Evolutionary conservation across 2,329 filamentous ascomycete genomes (phyloP), one percentile per base, ranked within the genome.

Genomic region (Sporothrix mexicana): DNA sequence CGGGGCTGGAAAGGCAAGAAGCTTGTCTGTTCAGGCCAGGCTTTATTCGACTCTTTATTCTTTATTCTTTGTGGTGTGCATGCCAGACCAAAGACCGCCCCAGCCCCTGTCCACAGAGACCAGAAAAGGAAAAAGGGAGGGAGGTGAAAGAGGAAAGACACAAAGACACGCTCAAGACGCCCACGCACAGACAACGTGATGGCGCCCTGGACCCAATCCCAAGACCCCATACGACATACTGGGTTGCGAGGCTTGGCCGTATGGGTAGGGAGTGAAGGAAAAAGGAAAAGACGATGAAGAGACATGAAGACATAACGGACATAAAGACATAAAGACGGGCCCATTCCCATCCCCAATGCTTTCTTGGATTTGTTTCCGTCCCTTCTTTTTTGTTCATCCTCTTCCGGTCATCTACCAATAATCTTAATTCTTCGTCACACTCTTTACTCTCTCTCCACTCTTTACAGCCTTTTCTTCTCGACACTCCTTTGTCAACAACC

Each of bases 251-350:
- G 30, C 30, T 36, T 36, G 30, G 30, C 30, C 30, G 30, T 36
- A 36, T 36, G 30, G 30, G 30, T n/a, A 15, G 49, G 49, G n/a
- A 51, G 49, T 7, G n/a, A 9, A 20, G 6, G 20, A 53, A 53
- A 15, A 51, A 17, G 47, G 10, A 51, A 51, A 15, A 6, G 47
- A 51, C 2, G 51, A 12, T 23, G 51, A 17, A 64, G 36, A 36
- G n/a, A 17, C n/a, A n/a, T n/a, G n/a, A n/a, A n/a, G n/a, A n/a
- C n/a, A n/a, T n/a, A n/a, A n/a, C n/a, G n/a, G n/a, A n/a, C n/a
- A n/a, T n/a, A n/a, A 64, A 41, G 61, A 66, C 61, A 47, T 66
- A 66, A 66, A 66, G 61, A 66, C 41, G 61, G 36, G 59, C 36
- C 17, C 13, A 41, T 2, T 45, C 61, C 41, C 61, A 47, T 5